A percentile compares a stretch with the other conserved stretches of the same genome.
Evolutionary conservation across 306 rosid genomes (phyloP).

Genomic region (Quercus cerris): DNA sequence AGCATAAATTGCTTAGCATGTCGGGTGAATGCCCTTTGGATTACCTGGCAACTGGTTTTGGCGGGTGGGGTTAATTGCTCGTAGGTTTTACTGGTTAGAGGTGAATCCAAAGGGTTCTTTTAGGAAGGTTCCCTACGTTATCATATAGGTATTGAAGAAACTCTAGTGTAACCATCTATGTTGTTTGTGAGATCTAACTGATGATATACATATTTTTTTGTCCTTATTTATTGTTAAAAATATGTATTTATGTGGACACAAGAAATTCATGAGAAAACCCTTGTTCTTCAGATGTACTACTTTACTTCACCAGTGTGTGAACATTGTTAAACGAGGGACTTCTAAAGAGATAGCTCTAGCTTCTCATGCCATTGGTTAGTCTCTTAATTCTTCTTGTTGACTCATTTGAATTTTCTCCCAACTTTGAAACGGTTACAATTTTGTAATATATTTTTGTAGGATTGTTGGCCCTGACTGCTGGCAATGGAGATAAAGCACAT

Average conservation of each 20-base stretch:
- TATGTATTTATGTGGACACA: background rate
- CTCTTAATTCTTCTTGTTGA: slow-evolving; percentile 9
- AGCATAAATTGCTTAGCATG: too few relatives aligned
- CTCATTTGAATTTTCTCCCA: background rate
- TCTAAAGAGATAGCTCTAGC: slow-evolving; percentile 78
- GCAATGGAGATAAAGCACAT: slow-evolving; percentile 65
- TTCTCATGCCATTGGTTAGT: slow-evolving; percentile 74
- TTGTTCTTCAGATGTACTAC: slow-evolving; percentile 69
- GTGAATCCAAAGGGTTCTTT: too few relatives aligned
- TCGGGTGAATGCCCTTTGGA: too few relatives aligned
- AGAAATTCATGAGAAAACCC: background rate
- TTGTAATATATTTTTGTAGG: slow-evolving; percentile 40
- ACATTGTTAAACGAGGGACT: slow-evolving; percentile 74
- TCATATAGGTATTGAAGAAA: background rate
- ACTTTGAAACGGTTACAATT: background rate
- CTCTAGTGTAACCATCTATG: background rate
- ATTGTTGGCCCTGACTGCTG: slow-evolving; percentile 78
- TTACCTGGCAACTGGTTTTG: too few relatives aligned
- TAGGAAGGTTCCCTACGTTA: too few relatives aligned
- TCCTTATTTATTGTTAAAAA: background rate
- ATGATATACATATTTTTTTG: background rate
- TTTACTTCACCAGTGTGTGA: slow-evolving; percentile 76
- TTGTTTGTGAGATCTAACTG: background rate
- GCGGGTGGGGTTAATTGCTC: too few relatives aligned
- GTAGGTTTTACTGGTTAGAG: too few relatives aligned